Evolutionary conservation across 108 stramenopile genomes (phyloP).

Genomic region (Fragilaria crotonensis): DNA sequence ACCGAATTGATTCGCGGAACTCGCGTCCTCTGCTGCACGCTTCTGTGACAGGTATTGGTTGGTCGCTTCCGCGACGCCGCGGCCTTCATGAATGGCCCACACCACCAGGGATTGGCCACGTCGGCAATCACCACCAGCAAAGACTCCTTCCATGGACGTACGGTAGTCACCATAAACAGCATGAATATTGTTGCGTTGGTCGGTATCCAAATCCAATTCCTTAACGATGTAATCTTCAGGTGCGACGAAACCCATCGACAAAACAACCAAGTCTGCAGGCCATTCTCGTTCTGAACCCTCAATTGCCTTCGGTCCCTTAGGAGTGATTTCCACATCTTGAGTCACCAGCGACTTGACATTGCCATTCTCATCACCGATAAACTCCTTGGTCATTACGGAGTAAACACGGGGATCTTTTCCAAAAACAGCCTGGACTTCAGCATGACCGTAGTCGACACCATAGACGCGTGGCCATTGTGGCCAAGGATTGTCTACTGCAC

Average conservation of each 20-base stretch:
- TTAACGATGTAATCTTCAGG: slow-evolving; percentile 83
- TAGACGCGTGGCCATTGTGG: slow-evolving; percentile 97
- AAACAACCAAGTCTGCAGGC: slow-evolving; percentile 85
- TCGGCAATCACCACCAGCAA: slow-evolving; percentile 97
- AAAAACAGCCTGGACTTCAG: slow-evolving; percentile 89
- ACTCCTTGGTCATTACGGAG: slow-evolving; percentile 95
- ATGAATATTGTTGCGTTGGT: slow-evolving; percentile 93
- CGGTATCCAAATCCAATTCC: slow-evolving; percentile 77
- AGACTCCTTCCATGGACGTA: slow-evolving; percentile 90
- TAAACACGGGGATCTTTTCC: slow-evolving; percentile 95
- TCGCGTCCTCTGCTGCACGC: slow-evolving; percentile 40
- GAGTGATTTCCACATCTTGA: slow-evolving; percentile 89
- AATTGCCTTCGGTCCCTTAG: slow-evolving; percentile 61
- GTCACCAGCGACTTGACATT: slow-evolving; percentile 92
- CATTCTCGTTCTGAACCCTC: slow-evolving; percentile 91
- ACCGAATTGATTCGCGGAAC: slow-evolving; percentile 37
- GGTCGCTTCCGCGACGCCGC: slow-evolving; percentile 87
- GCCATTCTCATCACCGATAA: slow-evolving; percentile 86
- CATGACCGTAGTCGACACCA: slow-evolving; percentile 96
- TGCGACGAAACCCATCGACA: slow-evolving; percentile 97
- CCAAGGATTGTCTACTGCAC: slow-evolving; percentile 94
- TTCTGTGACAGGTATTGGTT: slow-evolving; percentile 77
- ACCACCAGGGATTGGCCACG: slow-evolving; percentile 95
- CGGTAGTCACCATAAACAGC: slow-evolving; percentile 94
- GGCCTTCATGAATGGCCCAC: slow-evolving; percentile 98